Base-by-base conservation (phyloP, 441 rosid species). In the Gossypium laxum region DNA sequence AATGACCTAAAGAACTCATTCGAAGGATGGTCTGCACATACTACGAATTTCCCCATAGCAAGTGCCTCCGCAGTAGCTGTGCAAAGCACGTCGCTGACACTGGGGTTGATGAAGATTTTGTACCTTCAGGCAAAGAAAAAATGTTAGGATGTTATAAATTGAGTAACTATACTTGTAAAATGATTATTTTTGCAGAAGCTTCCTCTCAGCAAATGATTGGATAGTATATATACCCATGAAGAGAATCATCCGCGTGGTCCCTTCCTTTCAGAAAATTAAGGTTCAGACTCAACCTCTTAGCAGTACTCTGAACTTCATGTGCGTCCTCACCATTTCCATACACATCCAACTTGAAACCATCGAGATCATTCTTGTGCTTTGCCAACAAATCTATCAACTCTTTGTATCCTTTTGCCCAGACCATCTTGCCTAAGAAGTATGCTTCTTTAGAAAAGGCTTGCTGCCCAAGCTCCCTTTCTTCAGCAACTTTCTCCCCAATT, bases 21-120 rank as follows among this genome's bases (percentile, higher is more conserved):
- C 15, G 98, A 93, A 28, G 97, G 98, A 81, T 93, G 95, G 74
- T 93, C 96, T 10, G 97, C 98, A 72, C 98, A 93, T 5, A 93
- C 83, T 15, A 93, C 98, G 34, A 93, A 88, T 74, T 93, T 93
- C 32, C 98, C 98, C 98, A 93, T 93, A 0, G 98, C 98, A 18
- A 93, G 89, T n/a, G 98, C 98, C 82, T 93, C 98, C 3, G 96
- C 97, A 8, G 98, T 93, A 64, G 98, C 97, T 15, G 98, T 93
- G 88, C 98, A 93, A 41, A 93, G 88, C 71, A 93, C 98, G 72
- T 93, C 98, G 41, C 96, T 93, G 54, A 93, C 82, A 57, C 98
- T 93, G 8, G 98, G 98, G 78, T 93, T 93, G 77, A 91, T 87
- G 87, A 93, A 93, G 74, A 93, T 92, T 85, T 93, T 91, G 90